Conservation (phyloP, 2,329 filamentous ascomycete genomes). For the Aspergillus sp. region DNA sequence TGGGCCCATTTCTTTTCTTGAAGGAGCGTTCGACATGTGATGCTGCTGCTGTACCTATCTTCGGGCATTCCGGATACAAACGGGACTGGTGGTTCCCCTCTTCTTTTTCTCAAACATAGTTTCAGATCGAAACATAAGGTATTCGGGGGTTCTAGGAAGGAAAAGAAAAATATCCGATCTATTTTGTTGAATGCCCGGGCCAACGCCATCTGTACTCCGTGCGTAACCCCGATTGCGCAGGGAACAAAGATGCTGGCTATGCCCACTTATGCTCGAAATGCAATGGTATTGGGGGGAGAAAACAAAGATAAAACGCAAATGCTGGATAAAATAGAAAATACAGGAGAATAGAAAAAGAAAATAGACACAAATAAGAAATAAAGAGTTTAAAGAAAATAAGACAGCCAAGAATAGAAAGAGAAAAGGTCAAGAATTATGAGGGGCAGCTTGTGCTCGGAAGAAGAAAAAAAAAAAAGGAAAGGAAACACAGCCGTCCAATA, state of each 20-base stretch:
- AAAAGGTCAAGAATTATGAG: not conserved
- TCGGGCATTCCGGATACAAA: not conserved
- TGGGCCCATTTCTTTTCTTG: not conserved
- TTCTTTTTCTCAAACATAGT: not conserved
- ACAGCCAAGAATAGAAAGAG: not conserved
- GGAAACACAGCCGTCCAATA: not conserved
- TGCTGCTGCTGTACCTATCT: not conserved
- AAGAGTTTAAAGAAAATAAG: not conserved
- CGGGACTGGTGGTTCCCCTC: not conserved
- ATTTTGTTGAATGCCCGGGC: not conserved
- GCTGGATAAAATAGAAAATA: not conserved
- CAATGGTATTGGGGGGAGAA: not conserved
- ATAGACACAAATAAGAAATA: not conserved
- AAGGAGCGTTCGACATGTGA: constrained; percentile 1
- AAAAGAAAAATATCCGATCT: not conserved
- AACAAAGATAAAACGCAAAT: not conserved
- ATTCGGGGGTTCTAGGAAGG: not conserved
- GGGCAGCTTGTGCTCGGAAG: not conserved
- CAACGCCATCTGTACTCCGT: not conserved
- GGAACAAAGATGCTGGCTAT: not conserved
- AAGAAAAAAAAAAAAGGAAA: not conserved
- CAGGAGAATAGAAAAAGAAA: not conserved
- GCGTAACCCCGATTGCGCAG: not conserved
- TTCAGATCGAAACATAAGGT: not conserved
- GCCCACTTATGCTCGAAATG: not conserved